These are phyloP conservation scores for Marasmius fiardii DNA, from an alignment of 1,284 basidiomycete species.

Conservation along the genomic window DNA sequence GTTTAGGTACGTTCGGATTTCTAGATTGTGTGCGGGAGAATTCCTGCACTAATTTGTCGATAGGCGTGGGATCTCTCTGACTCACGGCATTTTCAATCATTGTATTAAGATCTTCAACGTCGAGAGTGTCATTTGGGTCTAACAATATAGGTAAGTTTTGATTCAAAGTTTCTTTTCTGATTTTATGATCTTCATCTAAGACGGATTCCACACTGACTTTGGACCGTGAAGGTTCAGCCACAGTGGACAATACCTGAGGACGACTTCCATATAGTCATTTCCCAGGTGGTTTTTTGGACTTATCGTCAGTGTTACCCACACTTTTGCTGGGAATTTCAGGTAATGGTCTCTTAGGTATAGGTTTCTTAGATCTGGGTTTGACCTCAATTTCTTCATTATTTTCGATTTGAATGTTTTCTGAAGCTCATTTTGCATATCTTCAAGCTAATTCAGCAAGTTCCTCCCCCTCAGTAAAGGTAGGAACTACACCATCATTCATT, in stretches of 20 bases:
- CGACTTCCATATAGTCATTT: neutral
- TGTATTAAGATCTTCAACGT: neutral
- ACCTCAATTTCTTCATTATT: neutral
- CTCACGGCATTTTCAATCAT: neutral
- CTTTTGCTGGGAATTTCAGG: neutral
- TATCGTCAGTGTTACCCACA: no score
- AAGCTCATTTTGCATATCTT: neutral
- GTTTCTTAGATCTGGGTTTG: neutral
- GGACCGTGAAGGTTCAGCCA: neutral
- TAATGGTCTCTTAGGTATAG: no score
- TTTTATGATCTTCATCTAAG: neutral
- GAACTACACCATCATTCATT: slow-evolving; percentile 7
- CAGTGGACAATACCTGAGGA: neutral
- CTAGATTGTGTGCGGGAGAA: neutral
- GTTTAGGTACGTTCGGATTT: neutral
- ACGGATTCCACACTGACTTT: neutral
- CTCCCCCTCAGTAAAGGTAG: neutral
- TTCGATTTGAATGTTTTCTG: neutral
- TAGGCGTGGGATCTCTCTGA: neutral
- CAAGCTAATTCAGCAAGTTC: neutral
- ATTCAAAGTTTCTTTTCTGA: neutral
- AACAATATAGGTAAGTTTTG: neutral
- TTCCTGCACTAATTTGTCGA: neutral
- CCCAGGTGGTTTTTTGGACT: neutral
- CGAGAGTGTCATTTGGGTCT: neutral